Conservation (phyloP, 441 rosid species). For the Brassica hybrid region DNA sequence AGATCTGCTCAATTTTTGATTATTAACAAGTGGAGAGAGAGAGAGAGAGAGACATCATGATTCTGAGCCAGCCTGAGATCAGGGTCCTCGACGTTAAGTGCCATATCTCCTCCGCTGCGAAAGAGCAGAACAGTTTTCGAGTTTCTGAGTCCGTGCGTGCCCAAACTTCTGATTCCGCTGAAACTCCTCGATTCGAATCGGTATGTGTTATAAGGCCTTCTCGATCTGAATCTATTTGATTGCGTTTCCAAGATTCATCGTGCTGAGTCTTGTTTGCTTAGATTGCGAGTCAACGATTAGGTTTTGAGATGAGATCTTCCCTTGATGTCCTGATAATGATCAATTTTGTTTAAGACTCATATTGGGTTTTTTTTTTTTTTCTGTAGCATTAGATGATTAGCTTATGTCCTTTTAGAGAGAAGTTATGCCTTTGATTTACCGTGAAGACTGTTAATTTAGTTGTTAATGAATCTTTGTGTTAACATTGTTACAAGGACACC, state of each 20-base stretch:
- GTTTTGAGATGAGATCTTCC: not conserved
- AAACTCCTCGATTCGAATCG: conserved; percentile 44
- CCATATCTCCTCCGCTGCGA: conserved; percentile 46
- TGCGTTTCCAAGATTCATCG: not conserved
- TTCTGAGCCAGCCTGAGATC: conserved; percentile 57
- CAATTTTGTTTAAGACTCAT: no score
- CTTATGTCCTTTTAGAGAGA: not conserved
- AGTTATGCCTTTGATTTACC: not conserved
- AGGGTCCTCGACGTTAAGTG: conserved; percentile 61
- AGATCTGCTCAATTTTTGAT: conserved; percentile 22
- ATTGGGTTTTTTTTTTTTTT: no score
- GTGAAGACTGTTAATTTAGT: not conserved
- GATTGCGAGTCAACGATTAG: not conserved
- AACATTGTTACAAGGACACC: not conserved
- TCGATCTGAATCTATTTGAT: conserved; percentile 16
- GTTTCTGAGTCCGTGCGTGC: conserved; percentile 49
- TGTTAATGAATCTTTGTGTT: not conserved
- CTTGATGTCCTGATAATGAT: no score
- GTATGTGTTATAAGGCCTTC: conserved; percentile 33
- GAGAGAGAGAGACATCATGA: conserved; percentile 48
- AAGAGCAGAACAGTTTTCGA: conserved; percentile 49
- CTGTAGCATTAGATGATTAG: not conserved
- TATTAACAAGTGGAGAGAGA: not conserved
- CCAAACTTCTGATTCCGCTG: conserved; percentile 39
- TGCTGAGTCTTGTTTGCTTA: not conserved